Conservation (phyloP, 2,329 filamentous ascomycete genomes). For the Claviceps capensis region DNA sequence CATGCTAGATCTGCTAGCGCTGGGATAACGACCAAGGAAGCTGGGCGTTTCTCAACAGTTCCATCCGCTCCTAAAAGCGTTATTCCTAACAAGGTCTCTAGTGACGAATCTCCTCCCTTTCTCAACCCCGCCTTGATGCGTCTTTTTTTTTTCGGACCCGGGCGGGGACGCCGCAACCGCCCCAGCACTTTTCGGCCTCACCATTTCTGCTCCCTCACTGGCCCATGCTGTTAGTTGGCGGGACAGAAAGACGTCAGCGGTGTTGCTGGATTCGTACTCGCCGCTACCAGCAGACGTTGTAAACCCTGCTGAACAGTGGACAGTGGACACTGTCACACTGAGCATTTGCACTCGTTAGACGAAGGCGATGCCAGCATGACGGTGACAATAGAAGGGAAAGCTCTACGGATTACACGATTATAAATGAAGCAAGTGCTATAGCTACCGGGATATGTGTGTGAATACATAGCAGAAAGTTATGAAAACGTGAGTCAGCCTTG, state of each 20-base stretch:
- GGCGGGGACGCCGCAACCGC: conserved; percentile 2
- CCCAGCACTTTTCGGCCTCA: background rate
- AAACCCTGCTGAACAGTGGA: background rate
- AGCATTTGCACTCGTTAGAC: background rate
- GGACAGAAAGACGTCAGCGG: conserved; percentile 1
- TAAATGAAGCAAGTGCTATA: no score
- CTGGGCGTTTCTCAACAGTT: conserved; percentile 2
- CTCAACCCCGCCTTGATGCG: conserved; percentile 8
- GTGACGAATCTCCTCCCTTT: background rate
- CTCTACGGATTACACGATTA: no score
- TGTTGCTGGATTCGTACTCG: conserved; percentile 1
- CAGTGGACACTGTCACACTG: background rate
- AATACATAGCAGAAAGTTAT: no score
- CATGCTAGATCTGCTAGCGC: background rate
- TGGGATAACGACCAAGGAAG: background rate
- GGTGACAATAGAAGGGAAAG: background rate
- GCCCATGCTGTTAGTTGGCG: conserved; percentile 1
- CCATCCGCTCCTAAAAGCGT: background rate
- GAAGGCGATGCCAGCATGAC: background rate
- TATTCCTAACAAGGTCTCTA: background rate
- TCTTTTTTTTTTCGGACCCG: conserved; percentile 19
- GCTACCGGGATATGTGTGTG: no score
- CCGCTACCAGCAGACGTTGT: conserved; percentile 2
- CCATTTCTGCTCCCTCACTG: background rate
- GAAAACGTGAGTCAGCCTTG: background rate